These are phyloP conservation scores for Aspergillus versicolor DNA, from an alignment of 2,329 filamentous ascomycete genomes.

Conservation along the genomic window DNA sequence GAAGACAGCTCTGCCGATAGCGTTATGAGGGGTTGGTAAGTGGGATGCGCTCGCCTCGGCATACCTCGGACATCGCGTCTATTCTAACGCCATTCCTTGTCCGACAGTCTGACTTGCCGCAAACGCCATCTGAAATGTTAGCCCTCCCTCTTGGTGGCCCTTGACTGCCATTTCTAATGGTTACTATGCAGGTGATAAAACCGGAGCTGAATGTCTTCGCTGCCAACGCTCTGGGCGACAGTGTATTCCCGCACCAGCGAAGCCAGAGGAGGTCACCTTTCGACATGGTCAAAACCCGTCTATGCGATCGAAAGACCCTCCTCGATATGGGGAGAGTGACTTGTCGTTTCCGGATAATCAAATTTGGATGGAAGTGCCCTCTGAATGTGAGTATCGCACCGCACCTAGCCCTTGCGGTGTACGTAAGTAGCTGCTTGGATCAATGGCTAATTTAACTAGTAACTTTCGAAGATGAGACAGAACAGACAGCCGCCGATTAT, in stretches of 20 bases:
- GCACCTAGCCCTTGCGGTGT: neutral
- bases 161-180: neutral
- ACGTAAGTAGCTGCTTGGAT: neutral
- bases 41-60: conserved; percentile 8
- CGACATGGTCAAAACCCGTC: conserved; percentile 40
- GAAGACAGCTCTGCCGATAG: conserved; percentile 22
- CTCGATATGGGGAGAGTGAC: conserved; percentile 37
- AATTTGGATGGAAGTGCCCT: conserved; percentile 30
- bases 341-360: conserved; percentile 34
- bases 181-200: conserved; percentile 34
- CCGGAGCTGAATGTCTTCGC: conserved; percentile 33
- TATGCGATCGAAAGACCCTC: conserved; percentile 32
- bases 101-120: conserved; percentile 35
- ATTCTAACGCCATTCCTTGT: neutral
- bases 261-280: conserved; percentile 37
- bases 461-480: conserved; percentile 37
- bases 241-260: conserved; percentile 34
- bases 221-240: conserved; percentile 37
- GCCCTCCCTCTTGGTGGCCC: neutral
- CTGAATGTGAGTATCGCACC: conserved; percentile 25
- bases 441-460: conserved; percentile 21
- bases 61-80: neutral
- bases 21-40: conserved; percentile 42
- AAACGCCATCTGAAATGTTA: conserved; percentile 41
- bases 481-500: conserved; percentile 36